Conservation (phyloP, 2,329 filamentous ascomycete genomes). For the Gliomastix tumulicola region DNA sequence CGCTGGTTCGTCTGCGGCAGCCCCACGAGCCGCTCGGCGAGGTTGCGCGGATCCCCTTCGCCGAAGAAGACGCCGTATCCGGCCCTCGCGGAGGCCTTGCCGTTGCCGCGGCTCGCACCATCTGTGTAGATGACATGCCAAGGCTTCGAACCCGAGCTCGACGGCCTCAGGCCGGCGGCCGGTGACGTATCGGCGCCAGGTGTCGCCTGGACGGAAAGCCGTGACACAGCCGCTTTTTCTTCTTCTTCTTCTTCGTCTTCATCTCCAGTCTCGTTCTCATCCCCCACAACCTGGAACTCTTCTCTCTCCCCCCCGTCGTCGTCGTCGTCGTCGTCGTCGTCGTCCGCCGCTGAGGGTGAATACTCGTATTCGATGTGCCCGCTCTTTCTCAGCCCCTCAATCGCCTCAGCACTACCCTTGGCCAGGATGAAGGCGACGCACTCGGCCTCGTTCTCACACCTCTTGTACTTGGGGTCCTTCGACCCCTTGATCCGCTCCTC, state of each 20-base stretch:
- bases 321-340: background rate
- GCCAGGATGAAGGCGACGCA: constrained; percentile 68
- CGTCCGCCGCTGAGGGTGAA: too few relatives aligned
- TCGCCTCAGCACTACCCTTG: constrained; percentile 35
- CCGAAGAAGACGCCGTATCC: constrained; percentile 62
- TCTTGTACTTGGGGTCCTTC: constrained; percentile 63
- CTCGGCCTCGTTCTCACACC: constrained; percentile 60
- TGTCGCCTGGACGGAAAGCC: too few relatives aligned
- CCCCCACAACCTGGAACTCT: too few relatives aligned
- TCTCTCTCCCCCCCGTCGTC: too few relatives aligned
- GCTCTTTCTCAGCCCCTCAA: constrained; percentile 28
- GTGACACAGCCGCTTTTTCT: too few relatives aligned
- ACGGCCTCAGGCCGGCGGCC: constrained; percentile 3
- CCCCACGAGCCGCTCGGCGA: constrained; percentile 71
- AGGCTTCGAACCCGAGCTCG: constrained; percentile 17
- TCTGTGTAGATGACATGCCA: constrained; percentile 55
- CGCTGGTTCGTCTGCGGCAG: constrained; percentile 86
- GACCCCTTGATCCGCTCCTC: constrained; percentile 67
- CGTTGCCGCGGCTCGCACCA: constrained; percentile 54
- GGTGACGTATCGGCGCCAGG: constrained; percentile 9
- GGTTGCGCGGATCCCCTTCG: constrained; percentile 46
- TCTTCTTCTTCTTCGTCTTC: constrained; percentile 4
- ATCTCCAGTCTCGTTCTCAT: too few relatives aligned
- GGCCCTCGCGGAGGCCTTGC: constrained; percentile 43
- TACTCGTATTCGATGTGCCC: constrained; percentile 10